Evolutionary conservation across 225 moss, liverwort and hornwort genomes (phyloP), one percentile per base, ranked within the genome.

Genomic region (Ulota crispa): DNA sequence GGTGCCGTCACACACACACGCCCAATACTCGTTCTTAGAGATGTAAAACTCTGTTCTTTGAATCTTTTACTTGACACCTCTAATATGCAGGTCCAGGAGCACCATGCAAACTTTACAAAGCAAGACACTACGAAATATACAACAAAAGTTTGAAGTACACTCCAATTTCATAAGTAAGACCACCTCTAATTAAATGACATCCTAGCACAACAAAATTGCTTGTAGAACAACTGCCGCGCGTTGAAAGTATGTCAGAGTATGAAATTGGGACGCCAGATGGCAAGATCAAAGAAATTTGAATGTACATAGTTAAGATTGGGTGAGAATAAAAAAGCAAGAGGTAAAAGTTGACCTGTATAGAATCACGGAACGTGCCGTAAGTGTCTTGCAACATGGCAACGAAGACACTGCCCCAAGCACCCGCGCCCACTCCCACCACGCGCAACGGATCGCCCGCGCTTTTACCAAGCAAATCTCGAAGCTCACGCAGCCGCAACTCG

Each of bases 401-500:
- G 83, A 98, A 98, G 37, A 98, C 97, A 72, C 97, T 98, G 19
- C 97, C 97, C 97, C 97, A 98, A 16, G 97, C 97, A 8, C 97
- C 97, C 0, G 97, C 97, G 21, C 97, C 97, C 15, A 98, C 93
- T 10, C 97, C 97, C 30, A 92, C 93, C 57, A 98, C 90, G 70
- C 95, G 89, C 82, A 98, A 72, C 14, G 92, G 89, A 75, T 98
- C 97, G 16, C 92, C 97, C 1, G 94, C 97, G 6, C 91, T 84
- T 80, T 98, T 98, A 4, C 92, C 92, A 14, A 95, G 72, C 85
- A 92, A 37, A 70, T 86, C 87, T 15, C 97, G 90, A 79, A 98
- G 79, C 90, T 98, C 97, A 16, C 21, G 76, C 28, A 88, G 70
- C 65, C 88, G 66, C 36, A 56, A 20, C 68, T 79, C 84, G 74